phyloP scores from a whole-genome alignment of 805 yeast genomes.

The Zygoascus biomembranicola region DNA sequence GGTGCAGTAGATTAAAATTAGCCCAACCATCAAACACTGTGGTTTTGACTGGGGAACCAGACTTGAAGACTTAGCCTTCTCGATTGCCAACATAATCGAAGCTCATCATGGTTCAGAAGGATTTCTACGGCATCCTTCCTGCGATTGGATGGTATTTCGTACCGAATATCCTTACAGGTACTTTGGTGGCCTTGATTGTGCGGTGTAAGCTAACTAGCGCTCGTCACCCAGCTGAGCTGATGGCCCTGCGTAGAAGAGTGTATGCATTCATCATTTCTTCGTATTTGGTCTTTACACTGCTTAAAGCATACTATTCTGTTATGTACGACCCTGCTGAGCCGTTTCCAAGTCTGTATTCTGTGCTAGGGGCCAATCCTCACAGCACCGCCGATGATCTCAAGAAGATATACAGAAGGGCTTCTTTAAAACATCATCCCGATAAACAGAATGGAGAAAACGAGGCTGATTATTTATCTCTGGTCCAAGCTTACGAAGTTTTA shows the following conservation, averaged over 20 bases:
- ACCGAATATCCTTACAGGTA: slow-evolving; percentile 15
- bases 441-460: slow-evolving; percentile 19
- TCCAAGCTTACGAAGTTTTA: slow-evolving; percentile 69
- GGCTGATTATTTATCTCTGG: slow-evolving; percentile 40
- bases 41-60: too few species aligned
- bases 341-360: slow-evolving; percentile 12
- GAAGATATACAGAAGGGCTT: slow-evolving; percentile 17
- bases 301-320: slow-evolving; percentile 15
- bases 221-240: background rate
- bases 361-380: slow-evolving; percentile 15
- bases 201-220: background rate
- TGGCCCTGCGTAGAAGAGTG: slow-evolving; percentile 10
- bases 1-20: too few species aligned
- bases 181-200: background rate
- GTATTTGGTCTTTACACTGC: slow-evolving; percentile 17
- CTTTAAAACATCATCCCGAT: slow-evolving; percentile 29
- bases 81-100: too few species aligned
- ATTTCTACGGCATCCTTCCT: slow-evolving; percentile 3
- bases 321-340: background rate
- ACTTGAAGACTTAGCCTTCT: too few species aligned
- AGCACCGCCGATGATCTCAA: slow-evolving; percentile 16
- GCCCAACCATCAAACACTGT: too few species aligned
- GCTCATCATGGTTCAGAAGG: background rate
- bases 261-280: slow-evolving; percentile 13
- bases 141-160: slow-evolving; percentile 19